Percentiles rank a stretch among this genome's conserved stretches.
Evolutionary conservation across 306 rosid species (phyloP).

Genomic region (Morella rubra): DNA sequence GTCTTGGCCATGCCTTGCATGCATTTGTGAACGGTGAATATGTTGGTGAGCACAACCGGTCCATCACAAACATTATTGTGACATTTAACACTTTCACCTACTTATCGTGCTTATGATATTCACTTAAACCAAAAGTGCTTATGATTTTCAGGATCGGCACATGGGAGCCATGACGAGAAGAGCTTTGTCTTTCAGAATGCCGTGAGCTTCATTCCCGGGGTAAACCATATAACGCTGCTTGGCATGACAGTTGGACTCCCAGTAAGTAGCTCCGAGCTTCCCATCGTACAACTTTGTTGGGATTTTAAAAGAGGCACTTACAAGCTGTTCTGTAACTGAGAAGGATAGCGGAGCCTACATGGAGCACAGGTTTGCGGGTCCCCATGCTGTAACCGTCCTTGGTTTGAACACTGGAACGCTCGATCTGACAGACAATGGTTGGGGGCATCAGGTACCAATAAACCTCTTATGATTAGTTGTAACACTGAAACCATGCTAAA

Average conservation of each 20-base stretch:
- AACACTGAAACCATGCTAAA: too few species aligned
- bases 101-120: conserved; percentile 12
- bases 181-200: conserved; percentile 42
- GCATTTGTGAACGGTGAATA: conserved; percentile 61
- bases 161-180: conserved; percentile 68
- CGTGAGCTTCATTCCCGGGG: conserved; percentile 44
- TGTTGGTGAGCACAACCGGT: conserved; percentile 49
- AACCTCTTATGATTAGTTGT: not conserved
- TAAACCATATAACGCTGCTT: conserved; percentile 53
- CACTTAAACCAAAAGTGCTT: conserved; percentile 18
- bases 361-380: conserved; percentile 89
- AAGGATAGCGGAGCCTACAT: conserved; percentile 97
- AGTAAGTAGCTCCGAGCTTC: conserved; percentile 47
- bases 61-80: not conserved
- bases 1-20: conserved; percentile 72
- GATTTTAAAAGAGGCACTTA: conserved; percentile 9
- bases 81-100: too few species aligned
- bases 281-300: conserved; percentile 2
- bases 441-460: conserved; percentile 66
- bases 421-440: conserved; percentile 49
- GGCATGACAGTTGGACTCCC: conserved; percentile 68
- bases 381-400: conserved; percentile 43
- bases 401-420: conserved; percentile 62
- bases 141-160: conserved; percentile 50
- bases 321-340: conserved; percentile 12